Evolutionary conservation across 345 rosid genomes (phyloP).

Genomic region (Psidium friedrichsthalianum): DNA sequence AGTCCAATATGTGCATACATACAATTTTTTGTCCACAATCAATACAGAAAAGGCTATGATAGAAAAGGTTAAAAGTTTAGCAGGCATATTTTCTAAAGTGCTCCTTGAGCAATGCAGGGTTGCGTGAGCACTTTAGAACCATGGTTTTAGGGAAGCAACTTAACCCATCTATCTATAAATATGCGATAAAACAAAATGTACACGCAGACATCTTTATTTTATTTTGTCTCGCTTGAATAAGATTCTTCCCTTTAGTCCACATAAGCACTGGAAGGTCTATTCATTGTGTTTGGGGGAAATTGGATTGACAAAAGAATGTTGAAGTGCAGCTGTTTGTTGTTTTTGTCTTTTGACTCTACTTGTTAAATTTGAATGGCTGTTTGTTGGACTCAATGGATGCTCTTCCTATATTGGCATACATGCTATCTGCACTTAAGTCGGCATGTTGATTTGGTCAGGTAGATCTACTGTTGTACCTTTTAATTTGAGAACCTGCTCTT

Average conservation of each 20-base stretch:
- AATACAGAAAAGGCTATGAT: background rate
- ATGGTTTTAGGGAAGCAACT: background rate
- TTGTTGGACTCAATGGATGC: background rate
- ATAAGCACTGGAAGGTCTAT: background rate
- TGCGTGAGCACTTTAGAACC: background rate
- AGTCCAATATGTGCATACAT: background rate
- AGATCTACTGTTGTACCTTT: background rate
- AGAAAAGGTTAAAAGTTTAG: background rate
- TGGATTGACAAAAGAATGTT: background rate
- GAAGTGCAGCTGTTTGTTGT: background rate
- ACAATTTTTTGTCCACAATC: background rate
- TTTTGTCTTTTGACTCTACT: background rate
- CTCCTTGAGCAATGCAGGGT: background rate
- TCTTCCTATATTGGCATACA: background rate
- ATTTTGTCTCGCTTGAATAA: background rate
- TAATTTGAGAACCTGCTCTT: background rate
- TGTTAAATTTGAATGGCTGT: background rate
- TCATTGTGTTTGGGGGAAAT: background rate
- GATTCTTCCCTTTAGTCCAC: background rate
- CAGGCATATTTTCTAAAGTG: background rate
- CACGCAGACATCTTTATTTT: too few relatives aligned
- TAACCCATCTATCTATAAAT: background rate
- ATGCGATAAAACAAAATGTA: too few relatives aligned
- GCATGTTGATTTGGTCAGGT: background rate
- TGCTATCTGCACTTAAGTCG: background rate